phyloP scores from a whole-genome alignment of 73 alveolate species.

The Paramecium primaurelia region DNA sequence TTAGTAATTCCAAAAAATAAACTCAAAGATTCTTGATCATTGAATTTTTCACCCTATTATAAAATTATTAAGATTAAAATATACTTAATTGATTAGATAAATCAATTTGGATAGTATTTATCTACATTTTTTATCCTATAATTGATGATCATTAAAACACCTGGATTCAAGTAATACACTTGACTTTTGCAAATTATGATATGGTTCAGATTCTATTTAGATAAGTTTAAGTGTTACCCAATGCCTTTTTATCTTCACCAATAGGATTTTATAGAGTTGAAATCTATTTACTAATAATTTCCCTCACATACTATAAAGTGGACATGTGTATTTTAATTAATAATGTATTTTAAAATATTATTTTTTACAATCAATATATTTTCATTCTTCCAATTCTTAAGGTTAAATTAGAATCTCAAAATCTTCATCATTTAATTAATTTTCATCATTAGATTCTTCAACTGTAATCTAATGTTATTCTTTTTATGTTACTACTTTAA shows the following conservation, averaged over 20 bases:
- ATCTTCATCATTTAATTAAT: background rate
- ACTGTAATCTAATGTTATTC: background rate
- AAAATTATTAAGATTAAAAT: background rate
- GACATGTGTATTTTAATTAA: conserved; percentile 14
- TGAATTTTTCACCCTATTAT: conserved; percentile 41
- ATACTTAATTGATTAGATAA: conserved; percentile 42
- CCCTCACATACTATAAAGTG: conserved; percentile 12
- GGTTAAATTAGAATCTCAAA: background rate
- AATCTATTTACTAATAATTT: background rate
- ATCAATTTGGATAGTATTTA: conserved; percentile 44
- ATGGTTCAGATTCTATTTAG: conserved; percentile 48
- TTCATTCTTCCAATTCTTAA: background rate
- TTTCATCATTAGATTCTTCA: background rate
- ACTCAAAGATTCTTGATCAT: conserved; percentile 37
- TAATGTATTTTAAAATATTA: background rate
- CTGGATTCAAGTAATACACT: conserved; percentile 47
- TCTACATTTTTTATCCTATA: conserved; percentile 57
- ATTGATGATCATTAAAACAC: conserved; percentile 19
- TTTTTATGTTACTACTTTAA: background rate
- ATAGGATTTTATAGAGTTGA: background rate
- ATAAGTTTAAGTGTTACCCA: background rate
- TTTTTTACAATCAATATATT: background rate
- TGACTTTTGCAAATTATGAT: conserved; percentile 38
- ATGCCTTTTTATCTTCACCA: background rate
- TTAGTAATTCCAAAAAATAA: conserved; percentile 50